phyloP scores from a whole-genome alignment of 2,329 filamentous ascomycete species.

The Colletotrichum agaves region DNA sequence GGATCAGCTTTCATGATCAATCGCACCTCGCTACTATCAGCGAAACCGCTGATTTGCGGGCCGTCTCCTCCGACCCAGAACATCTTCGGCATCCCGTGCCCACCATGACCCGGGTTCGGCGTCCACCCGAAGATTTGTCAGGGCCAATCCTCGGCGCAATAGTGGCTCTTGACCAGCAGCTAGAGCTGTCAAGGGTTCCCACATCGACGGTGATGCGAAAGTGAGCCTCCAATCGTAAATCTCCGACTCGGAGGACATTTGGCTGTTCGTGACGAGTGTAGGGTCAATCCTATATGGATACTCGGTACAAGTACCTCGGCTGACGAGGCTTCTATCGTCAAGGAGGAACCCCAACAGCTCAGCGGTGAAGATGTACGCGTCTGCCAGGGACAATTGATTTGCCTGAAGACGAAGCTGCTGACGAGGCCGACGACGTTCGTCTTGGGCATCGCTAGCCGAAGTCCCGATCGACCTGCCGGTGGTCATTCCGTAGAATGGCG shows the following conservation, averaged over 20 bases:
- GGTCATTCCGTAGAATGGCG: too few species aligned
- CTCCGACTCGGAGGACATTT: background rate
- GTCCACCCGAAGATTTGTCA: background rate
- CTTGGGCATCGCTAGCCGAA: background rate
- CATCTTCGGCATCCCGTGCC: background rate
- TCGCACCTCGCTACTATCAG: too few species aligned
- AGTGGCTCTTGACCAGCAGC: background rate
- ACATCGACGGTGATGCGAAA: background rate
- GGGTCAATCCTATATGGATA: too few species aligned
- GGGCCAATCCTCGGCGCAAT: background rate
- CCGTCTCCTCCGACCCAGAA: background rate
- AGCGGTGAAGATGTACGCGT: conserved; percentile 21
- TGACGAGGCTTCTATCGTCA: background rate
- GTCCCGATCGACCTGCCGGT: background rate
- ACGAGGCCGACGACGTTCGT: conserved; percentile 10
- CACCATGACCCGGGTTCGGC: background rate
- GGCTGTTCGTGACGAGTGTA: background rate
- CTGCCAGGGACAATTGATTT: background rate
- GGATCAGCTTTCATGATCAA: background rate
- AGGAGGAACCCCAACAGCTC: background rate
- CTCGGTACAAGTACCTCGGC: too few species aligned
- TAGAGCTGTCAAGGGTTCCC: background rate
- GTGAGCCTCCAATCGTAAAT: background rate
- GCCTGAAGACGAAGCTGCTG: conserved; percentile 16
- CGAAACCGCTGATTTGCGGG: too few species aligned